Evolutionary conservation across 768 basidiomycete genomes (phyloP), one percentile per base, ranked within the genome.

Genomic region (Asterophora lycoperdoides): DNA sequence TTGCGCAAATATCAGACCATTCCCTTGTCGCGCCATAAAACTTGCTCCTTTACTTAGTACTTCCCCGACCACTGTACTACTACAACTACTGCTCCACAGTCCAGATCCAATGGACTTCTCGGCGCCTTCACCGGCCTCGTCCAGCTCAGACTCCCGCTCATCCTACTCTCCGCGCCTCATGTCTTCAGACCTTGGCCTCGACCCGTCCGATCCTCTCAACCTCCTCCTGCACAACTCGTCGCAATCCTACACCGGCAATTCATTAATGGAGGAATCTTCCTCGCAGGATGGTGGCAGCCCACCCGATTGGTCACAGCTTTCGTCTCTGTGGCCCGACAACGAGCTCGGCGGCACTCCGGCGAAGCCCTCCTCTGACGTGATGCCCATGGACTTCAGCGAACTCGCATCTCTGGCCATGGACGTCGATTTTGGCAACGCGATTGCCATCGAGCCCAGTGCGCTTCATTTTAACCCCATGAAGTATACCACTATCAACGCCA

Each of bases 371-470:
- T 46, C 59, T 49, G 77, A 76, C 36, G 62, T 69, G 51, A 73
- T 23, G 23, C 23, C 23, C 23, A 23, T 74, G 64, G 70, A 73
- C 42, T 80, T 68, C 55, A 56, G 56, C 19, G 54, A 75, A 61
- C 52, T 77, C 60, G 54, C 56, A 49, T 73, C 61, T 52, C 63
- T 62, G 19, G 56, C 64, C 5, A 78, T 83, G 75, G 80, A 82
- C 64, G 72, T 86, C 64, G 83, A 85, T 58, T 80, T 83, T 46
- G 69, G 73, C 60, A 75, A 79, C 3, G 66, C 76, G 15, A 74
- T 81, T 56, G 75, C 77, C 1, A 74, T 89, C 46, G 83, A 89
- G 50, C 85, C 87, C 26, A 81, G 70, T 55, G 69, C 77, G 6
- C 66, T 87, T 10, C 84, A 86, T 58, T 80, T 68, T 58, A 64